phyloP scores from a whole-genome alignment of 2,329 filamentous ascomycete genomes.

The Penicillium nordicum region DNA sequence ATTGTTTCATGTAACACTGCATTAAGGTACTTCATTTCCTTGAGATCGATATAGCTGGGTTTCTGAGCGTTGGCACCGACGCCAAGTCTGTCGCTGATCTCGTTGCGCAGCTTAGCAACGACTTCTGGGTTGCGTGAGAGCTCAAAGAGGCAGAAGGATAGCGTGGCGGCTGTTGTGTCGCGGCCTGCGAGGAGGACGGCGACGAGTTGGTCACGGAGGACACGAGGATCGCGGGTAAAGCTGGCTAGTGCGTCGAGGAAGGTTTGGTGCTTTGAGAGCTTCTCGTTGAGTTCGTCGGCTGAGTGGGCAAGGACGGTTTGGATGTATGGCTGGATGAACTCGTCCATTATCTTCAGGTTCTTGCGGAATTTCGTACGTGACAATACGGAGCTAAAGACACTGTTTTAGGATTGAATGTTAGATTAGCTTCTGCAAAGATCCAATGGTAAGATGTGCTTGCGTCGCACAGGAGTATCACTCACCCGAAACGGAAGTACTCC shows the following conservation, averaged over 20 bases:
- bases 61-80: conserved; percentile 48
- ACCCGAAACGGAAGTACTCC: conserved; percentile 62
- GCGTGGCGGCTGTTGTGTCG: conserved; percentile 79
- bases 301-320: conserved; percentile 67
- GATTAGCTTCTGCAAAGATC: conserved; percentile 5
- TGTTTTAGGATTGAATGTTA: conserved; percentile 23
- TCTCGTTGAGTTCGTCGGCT: conserved; percentile 68
- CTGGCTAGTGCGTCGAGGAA: conserved; percentile 82
- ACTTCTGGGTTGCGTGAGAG: conserved; percentile 67
- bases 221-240: conserved; percentile 63
- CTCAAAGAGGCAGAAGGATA: conserved; percentile 82
- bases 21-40: conserved; percentile 78
- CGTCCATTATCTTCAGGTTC: conserved; percentile 66
- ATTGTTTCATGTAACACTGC: conserved; percentile 72
- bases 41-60: conserved; percentile 72
- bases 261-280: conserved; percentile 68
- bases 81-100: conserved; percentile 69
- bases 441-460: background rate
- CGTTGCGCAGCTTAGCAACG: conserved; percentile 65
- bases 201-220: conserved; percentile 80
- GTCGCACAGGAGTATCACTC: conserved; percentile 20
- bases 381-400: conserved; percentile 61
- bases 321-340: conserved; percentile 75
- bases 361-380: conserved; percentile 62
- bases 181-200: conserved; percentile 75